Percentiles rank a stretch among this genome's conserved stretches.
Evolutionary conservation across 345 rosid species (phyloP).

Genomic region (Syzygium oleosum): DNA sequence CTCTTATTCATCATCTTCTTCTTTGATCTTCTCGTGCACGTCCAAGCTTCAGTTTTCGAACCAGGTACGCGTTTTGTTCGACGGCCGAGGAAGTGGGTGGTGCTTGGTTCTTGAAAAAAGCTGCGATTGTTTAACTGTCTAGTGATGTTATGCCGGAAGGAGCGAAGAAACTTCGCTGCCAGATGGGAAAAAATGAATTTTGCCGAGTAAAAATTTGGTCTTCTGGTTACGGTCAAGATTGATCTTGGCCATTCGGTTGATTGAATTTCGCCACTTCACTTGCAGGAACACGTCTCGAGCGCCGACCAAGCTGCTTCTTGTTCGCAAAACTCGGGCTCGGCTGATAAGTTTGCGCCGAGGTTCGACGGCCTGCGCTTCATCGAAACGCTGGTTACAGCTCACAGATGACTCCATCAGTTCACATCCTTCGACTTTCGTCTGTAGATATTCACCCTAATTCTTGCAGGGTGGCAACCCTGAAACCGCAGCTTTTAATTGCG

Average conservation of each 20-base stretch:
- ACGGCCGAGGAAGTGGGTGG: neutral
- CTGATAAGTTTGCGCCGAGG: slow-evolving; percentile 67
- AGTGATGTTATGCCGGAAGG: neutral
- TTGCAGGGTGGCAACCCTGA: neutral
- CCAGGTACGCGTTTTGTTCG: slow-evolving; percentile 23
- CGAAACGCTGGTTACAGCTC: slow-evolving; percentile 89
- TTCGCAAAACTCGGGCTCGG: slow-evolving; percentile 12
- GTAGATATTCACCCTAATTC: neutral
- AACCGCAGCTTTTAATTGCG: neutral
- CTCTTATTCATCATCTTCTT: slow-evolving; percentile 21
- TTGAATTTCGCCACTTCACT: neutral
- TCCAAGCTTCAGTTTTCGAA: slow-evolving; percentile 25
- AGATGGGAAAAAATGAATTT: neutral
- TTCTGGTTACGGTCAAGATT: neutral
- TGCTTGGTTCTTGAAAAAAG: neutral
- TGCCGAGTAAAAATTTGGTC: neutral
- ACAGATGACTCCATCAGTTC: slow-evolving; percentile 29
- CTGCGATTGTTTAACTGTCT: neutral
- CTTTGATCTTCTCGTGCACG: slow-evolving; percentile 11
- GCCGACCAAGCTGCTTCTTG: neutral
- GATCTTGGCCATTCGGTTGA: neutral
- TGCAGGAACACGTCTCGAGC: neutral
- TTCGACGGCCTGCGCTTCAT: slow-evolving; percentile 85
- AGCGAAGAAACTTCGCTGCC: neutral
- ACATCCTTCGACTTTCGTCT: neutral